A percentile compares a stretch with the other conserved stretches of the same genome.
These are phyloP conservation scores for Glycine latifolia DNA, from an alignment of 306 rosid genomes.

Conservation along the genomic window DNA sequence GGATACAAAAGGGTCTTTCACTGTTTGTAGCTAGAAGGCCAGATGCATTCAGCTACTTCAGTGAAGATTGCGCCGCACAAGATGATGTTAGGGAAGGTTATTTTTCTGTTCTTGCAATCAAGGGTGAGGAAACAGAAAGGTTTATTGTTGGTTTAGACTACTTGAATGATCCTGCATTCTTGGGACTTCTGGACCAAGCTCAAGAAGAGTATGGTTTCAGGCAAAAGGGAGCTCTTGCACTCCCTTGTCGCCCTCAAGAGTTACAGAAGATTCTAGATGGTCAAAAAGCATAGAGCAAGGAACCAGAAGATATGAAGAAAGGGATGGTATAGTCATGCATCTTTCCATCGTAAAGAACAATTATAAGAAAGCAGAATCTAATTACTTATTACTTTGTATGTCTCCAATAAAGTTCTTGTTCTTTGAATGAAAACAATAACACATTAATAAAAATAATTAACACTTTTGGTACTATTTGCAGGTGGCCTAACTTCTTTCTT, in stretches of 20 bases:
- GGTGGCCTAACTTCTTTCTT: too few relatives aligned
- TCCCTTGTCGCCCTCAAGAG: conserved; percentile 69
- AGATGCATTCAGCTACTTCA: conserved; percentile 17
- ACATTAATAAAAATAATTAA: too few relatives aligned
- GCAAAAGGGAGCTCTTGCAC: conserved; percentile 65
- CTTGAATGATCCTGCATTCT: conserved; percentile 59
- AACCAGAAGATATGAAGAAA: background rate
- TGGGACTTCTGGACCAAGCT: conserved; percentile 61
- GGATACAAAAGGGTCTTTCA: conserved; percentile 56
- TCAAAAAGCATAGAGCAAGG: conserved; percentile 38
- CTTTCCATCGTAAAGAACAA: background rate
- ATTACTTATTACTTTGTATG: too few relatives aligned
- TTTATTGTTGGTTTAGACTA: conserved; percentile 57
- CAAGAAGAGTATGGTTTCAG: conserved; percentile 55
- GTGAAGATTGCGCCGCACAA: conserved; percentile 24
- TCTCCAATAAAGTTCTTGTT: too few relatives aligned
- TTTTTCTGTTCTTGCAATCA: conserved; percentile 60
- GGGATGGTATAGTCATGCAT: too few relatives aligned
- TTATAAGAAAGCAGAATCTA: too few relatives aligned
- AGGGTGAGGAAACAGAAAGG: conserved; percentile 58
- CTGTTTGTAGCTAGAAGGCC: conserved; percentile 42
- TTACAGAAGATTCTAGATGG: conserved; percentile 59
- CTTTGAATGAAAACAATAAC: too few relatives aligned
- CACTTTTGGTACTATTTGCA: too few relatives aligned
- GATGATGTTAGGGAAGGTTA: conserved; percentile 26